Conservation (phyloP, 163 green algal species). For the Trebouxia gelatinosa region DNA sequence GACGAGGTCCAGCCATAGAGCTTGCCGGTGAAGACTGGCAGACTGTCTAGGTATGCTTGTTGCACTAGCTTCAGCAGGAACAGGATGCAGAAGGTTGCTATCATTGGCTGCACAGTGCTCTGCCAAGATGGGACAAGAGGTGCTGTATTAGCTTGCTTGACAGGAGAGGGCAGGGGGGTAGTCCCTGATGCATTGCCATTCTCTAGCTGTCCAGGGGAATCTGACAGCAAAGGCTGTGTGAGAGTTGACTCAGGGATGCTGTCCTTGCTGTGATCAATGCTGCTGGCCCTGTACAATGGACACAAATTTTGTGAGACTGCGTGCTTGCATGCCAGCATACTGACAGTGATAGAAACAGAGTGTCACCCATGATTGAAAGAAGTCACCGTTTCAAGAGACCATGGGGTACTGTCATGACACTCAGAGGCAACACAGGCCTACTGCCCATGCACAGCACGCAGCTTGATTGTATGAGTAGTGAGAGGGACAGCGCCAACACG, state of each 20-base stretch:
- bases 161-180: not conserved
- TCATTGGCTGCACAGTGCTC: conserved; percentile 35
- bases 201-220: conserved; percentile 1
- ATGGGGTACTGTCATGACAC: no score
- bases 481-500: no score
- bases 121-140: not conserved
- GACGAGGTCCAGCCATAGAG: conserved; percentile 19
- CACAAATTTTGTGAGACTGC: no score
- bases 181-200: not conserved
- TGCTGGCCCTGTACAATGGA: no score
- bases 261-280: conserved; percentile 26
- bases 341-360: no score
- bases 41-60: conserved; percentile 42
- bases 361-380: no score
- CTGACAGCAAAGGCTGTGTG: not conserved
- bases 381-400: no score
- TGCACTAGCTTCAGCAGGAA: conserved; percentile 53
- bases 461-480: no score
- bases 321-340: no score
- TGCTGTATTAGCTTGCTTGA: not conserved
- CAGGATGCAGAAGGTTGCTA: conserved; percentile 39
- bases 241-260: conserved; percentile 23
- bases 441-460: no score
- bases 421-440: no score
- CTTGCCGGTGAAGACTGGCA: conserved; percentile 5